Evolutionary conservation across 2,329 filamentous ascomycete genomes (phyloP).

Genomic region (Stachybotrys echinatus): DNA sequence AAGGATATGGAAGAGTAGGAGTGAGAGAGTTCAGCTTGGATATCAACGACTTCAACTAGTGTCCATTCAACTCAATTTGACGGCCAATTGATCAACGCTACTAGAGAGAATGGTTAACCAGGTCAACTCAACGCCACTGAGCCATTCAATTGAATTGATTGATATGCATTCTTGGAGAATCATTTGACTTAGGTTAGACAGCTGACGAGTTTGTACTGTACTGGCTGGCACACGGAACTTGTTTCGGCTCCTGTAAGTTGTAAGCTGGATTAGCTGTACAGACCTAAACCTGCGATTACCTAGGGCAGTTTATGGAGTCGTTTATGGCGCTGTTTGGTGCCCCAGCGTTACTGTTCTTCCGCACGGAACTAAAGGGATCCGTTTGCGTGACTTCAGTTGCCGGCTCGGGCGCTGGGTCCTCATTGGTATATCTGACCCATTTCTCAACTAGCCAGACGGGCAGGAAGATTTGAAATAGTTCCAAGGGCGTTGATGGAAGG

Average conservation of each 20-base stretch:
- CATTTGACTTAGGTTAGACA: too few species aligned
- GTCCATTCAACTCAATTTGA: slow-evolving; percentile 3
- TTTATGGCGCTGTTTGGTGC: too few species aligned
- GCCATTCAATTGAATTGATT: slow-evolving; percentile 1
- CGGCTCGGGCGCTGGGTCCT: neutral
- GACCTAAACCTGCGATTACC: too few species aligned
- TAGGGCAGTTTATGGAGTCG: too few species aligned
- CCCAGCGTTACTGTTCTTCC: too few species aligned
- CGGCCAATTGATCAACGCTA: slow-evolving; percentile 1
- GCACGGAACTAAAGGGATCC: too few species aligned
- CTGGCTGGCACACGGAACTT: too few species aligned
- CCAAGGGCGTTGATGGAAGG: slow-evolving; percentile 2
- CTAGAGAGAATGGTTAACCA: neutral
- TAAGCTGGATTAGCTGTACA: too few species aligned
- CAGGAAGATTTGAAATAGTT: slow-evolving; percentile 3
- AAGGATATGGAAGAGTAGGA: neutral
- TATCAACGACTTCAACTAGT: slow-evolving; percentile 2
- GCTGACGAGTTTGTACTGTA: too few species aligned
- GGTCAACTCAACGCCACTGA: slow-evolving; percentile 4
- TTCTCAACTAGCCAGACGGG: slow-evolving; percentile 1
- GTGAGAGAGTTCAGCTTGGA: neutral
- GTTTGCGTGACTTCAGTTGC: too few species aligned
- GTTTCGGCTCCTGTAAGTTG: too few species aligned
- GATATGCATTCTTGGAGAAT: slow-evolving; percentile 2
- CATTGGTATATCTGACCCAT: slow-evolving; percentile 3